These are phyloP conservation scores for Trichophyton equinum DNA, from an alignment of 2,329 filamentous ascomycete genomes.

Conservation along the genomic window DNA sequence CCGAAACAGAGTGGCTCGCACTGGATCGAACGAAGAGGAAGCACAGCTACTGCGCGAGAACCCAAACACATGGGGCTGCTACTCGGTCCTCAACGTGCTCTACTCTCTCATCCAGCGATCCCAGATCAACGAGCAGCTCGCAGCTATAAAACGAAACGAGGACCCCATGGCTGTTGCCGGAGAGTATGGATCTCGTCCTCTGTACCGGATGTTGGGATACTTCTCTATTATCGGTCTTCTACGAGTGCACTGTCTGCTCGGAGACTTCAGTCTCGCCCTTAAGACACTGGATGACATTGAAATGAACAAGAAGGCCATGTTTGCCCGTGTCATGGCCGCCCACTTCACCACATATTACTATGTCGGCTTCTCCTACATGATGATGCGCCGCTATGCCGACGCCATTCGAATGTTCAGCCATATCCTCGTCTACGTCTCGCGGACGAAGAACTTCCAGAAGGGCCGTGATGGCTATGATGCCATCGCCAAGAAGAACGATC, in stretches of 20 bases:
- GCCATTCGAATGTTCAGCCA: slow-evolving; percentile 99
- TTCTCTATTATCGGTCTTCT: slow-evolving; percentile 98
- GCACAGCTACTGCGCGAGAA: slow-evolving; percentile 84
- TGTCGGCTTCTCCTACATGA: slow-evolving; percentile 99
- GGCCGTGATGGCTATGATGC: slow-evolving; percentile 80
- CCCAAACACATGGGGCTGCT: slow-evolving; percentile 98
- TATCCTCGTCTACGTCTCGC: slow-evolving; percentile 95
- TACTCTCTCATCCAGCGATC: slow-evolving; percentile 98
- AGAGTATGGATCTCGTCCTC: slow-evolving; percentile 84
- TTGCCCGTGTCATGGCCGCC: slow-evolving; percentile 96
- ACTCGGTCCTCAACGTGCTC: slow-evolving; percentile 96
- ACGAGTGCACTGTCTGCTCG: slow-evolving; percentile 88
- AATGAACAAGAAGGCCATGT: slow-evolving; percentile 99
- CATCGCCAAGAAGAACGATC: slow-evolving; percentile 99
- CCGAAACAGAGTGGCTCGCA: slow-evolving; percentile 77
- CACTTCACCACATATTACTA: slow-evolving; percentile 99
- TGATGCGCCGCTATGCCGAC: slow-evolving; percentile 99
- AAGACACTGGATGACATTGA: slow-evolving; percentile 99
- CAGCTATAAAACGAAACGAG: slow-evolving; percentile 86
- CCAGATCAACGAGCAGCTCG: slow-evolving; percentile 94
- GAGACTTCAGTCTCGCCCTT: slow-evolving; percentile 93
- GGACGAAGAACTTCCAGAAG: slow-evolving; percentile 99
- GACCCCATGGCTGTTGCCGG: slow-evolving; percentile 78
- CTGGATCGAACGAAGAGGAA: slow-evolving; percentile 76
- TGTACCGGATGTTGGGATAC: slow-evolving; percentile 98